phyloP scores from a whole-genome alignment of 2,329 filamentous ascomycete genomes.

The Diaporthe citri region DNA sequence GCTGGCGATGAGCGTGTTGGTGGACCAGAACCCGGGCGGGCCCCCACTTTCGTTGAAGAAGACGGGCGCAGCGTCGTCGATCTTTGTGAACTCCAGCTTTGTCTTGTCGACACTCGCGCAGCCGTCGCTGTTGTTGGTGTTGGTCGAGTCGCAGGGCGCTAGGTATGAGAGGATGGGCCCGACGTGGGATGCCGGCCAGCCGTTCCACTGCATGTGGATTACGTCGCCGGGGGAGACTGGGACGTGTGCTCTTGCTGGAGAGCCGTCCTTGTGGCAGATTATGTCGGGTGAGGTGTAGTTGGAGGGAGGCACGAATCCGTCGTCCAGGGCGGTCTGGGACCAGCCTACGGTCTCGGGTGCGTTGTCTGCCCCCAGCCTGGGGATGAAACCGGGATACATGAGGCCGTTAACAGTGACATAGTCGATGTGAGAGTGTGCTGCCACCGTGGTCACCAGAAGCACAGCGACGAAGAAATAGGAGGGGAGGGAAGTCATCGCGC shows the following conservation, averaged over 20 bases:
- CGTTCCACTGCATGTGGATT: slow-evolving; percentile 71
- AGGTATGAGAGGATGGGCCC: slow-evolving; percentile 58
- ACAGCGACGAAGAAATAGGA: not conserved
- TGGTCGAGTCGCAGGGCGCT: slow-evolving; percentile 48
- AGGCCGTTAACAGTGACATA: slow-evolving; percentile 58
- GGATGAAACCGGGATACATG: slow-evolving; percentile 58
- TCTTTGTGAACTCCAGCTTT: slow-evolving; percentile 58
- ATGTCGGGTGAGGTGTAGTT: slow-evolving; percentile 65
- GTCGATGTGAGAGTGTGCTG: slow-evolving; percentile 49
- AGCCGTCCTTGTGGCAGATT: slow-evolving; percentile 71
- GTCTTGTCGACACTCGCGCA: slow-evolving; percentile 56
- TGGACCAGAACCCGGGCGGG: slow-evolving; percentile 52
- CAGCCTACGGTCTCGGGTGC: slow-evolving; percentile 61
- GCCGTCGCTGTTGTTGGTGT: slow-evolving; percentile 47
- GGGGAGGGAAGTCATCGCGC: not conserved
- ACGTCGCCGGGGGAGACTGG: slow-evolving; percentile 68
- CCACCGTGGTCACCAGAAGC: not conserved
- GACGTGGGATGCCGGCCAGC: slow-evolving; percentile 67
- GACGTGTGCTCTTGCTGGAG: slow-evolving; percentile 62
- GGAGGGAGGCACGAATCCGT: slow-evolving; percentile 63
- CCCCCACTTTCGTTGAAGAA: slow-evolving; percentile 44
- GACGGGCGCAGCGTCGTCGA: slow-evolving; percentile 52
- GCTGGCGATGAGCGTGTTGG: slow-evolving; percentile 62
- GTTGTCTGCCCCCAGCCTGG: slow-evolving; percentile 40
- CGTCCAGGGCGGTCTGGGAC: slow-evolving; percentile 62